Percentiles rank a stretch among this genome's conserved stretches.
phyloP scores from a whole-genome alignment of 371 early-diverging fungal species.

The Mortierella sp. region DNA sequence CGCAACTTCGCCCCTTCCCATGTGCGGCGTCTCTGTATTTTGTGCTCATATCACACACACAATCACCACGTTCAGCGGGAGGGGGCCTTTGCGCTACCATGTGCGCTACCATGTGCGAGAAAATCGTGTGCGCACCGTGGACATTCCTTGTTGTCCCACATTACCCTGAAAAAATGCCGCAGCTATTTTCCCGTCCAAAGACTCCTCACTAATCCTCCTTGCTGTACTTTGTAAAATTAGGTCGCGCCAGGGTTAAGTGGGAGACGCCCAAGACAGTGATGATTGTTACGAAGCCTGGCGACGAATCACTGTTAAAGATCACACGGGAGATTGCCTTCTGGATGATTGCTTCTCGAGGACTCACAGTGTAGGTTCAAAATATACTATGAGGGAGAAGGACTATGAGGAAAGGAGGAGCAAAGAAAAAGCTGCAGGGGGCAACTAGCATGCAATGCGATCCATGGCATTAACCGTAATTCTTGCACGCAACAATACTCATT shows the following conservation, averaged over 20 bases:
- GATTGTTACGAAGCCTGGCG: slow-evolving; percentile 93
- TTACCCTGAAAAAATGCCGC: too few species aligned
- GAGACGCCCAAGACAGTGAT: slow-evolving; percentile 79
- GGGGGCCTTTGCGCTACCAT: neutral
- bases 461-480: too few species aligned
- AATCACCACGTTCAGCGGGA: too few species aligned
- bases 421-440: neutral
- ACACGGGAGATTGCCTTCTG: slow-evolving; percentile 86
- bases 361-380: slow-evolving; percentile 76
- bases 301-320: slow-evolving; percentile 76
- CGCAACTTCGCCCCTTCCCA: too few species aligned
- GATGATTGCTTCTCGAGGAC: slow-evolving; percentile 73
- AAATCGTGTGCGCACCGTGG: too few species aligned
- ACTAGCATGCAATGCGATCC: too few species aligned
- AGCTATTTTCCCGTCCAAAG: neutral
- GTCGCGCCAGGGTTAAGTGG: slow-evolving; percentile 68
- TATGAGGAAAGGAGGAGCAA: neutral
- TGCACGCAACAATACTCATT: neutral
- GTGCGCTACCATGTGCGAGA: too few species aligned
- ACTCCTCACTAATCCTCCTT: neutral
- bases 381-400: too few species aligned
- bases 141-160: too few species aligned
- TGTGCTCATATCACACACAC: too few species aligned
- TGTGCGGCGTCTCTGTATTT: too few species aligned
- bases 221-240: slow-evolving; percentile 18